Base-by-base conservation (phyloP, 768 basidiomycete genomes). In the Trametopsis cervina region DNA sequence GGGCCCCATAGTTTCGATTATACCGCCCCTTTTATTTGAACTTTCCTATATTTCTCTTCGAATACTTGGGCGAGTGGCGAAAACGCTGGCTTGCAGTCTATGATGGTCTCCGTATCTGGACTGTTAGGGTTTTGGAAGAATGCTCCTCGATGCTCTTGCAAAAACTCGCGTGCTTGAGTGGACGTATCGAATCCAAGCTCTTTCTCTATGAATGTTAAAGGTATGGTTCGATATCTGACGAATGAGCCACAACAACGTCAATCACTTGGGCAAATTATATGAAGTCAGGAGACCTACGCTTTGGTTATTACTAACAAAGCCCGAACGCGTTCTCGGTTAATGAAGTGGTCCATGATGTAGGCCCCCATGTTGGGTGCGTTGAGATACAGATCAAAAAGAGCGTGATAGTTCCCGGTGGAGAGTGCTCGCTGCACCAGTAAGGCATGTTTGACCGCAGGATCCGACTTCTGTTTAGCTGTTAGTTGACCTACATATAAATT, bases 311-410 rank as follows among this genome's bases (percentile, higher is more conserved):
- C 81, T 61, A 91, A 79, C 52, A 99, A 64, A 1, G 92, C 93
- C 50, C 80, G 80, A 47, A 86, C 77, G 50, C 96, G 73, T 69
- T 98, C 96, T 58, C 96, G 78, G 59, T 83, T 81, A 59, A 97
- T 86, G 65, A 98, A 97, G 65, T 97, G 93, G 67, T 98, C 96
- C 90, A 99, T 96, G 60, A 99, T 92, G 66, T 98, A 98, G 46
- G 81, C 93, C 33, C 92, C 91, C 96, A 98, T 98, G 62, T 95
- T 93, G 22, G 93, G 92, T 38, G 91, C 90, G 46, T 73, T 73
- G 58, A 77, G 58, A 67, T 89, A 98, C 49, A 92, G 69, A 46
- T 81, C 79, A 70, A 98, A 98, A 57, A 99, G 76, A 36, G 81
- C 77, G 66, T 92, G 89, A 67, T 98, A 99, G 64, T 98, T 99